These are phyloP conservation scores for Podospora fimiseda DNA, from an alignment of 495 filamentous ascomycete genomes.

Conservation along the genomic window DNA sequence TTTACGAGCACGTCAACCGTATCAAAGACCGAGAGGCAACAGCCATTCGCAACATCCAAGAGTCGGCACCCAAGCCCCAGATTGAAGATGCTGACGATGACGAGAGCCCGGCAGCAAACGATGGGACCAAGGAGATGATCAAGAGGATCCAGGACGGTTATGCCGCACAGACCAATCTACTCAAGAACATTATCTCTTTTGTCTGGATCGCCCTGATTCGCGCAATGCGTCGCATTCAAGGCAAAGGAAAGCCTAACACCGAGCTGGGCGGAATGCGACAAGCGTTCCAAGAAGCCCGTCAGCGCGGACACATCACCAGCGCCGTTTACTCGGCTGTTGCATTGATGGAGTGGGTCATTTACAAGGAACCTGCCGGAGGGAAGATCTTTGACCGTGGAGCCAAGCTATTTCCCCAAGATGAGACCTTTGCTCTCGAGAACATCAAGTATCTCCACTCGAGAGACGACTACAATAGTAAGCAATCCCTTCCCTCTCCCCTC, in stretches of 20 bases:
- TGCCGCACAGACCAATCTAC: conserved; percentile 59
- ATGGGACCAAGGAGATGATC: conserved; percentile 56
- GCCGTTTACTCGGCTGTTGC: conserved; percentile 92
- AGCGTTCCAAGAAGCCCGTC: conserved; percentile 80
- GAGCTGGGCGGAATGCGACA: conserved; percentile 70
- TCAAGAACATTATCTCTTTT: conserved; percentile 76
- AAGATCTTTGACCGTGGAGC: conserved; percentile 94
- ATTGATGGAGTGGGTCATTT: conserved; percentile 88
- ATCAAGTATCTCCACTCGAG: conserved; percentile 86
- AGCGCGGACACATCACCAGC: conserved; percentile 76
- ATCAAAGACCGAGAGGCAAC: conserved; percentile 65
- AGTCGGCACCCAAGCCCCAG: conserved; percentile 39
- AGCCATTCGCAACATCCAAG: conserved; percentile 66
- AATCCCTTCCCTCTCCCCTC: too few relatives aligned
- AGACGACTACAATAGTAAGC: conserved; percentile 89
- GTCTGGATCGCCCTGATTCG: conserved; percentile 93
- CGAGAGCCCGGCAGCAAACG: conserved; percentile 55
- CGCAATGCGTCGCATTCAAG: conserved; percentile 87
- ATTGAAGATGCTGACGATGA: conserved; percentile 54
- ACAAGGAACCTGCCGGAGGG: conserved; percentile 82
- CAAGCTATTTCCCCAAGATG: conserved; percentile 86
- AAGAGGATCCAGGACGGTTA: conserved; percentile 64
- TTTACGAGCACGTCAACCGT: conserved; percentile 73
- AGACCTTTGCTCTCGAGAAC: conserved; percentile 86
- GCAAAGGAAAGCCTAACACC: conserved; percentile 64